Conservation (phyloP, 208 protist genomes). For the Wallacemonas collosoma region DNA sequence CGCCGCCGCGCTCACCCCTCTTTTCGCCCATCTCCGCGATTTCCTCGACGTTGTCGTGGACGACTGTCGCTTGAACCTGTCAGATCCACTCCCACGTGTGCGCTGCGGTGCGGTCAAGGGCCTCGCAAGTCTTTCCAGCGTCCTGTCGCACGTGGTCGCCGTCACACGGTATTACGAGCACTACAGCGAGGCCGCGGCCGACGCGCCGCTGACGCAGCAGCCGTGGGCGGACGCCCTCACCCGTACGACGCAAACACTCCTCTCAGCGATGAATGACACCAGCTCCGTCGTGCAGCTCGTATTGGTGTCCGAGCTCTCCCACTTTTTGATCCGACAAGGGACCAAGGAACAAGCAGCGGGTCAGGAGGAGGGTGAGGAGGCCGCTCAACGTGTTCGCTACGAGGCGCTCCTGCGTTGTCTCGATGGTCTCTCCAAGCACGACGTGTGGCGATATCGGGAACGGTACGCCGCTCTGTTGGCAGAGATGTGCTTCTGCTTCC, state of each 20-base stretch:
- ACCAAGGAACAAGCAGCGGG: neutral
- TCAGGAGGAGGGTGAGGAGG: conserved; percentile 6
- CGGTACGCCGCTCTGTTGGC: conserved; percentile 63
- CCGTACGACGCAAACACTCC: conserved; percentile 46
- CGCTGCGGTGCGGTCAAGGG: conserved; percentile 52
- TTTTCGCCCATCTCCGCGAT: conserved; percentile 24
- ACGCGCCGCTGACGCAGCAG: neutral
- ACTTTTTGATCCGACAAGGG: conserved; percentile 34
- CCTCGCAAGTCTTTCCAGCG: conserved; percentile 50
- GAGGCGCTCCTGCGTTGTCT: conserved; percentile 54
- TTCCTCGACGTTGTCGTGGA: conserved; percentile 41
- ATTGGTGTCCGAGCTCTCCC: conserved; percentile 65
- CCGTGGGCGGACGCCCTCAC: conserved; percentile 34
- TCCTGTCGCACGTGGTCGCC: conserved; percentile 50
- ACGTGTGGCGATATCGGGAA: conserved; percentile 78
- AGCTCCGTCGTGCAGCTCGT: conserved; percentile 66
- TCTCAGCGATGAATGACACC: conserved; percentile 54
- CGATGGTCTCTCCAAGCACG: conserved; percentile 49
- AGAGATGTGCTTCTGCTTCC: conserved; percentile 60
- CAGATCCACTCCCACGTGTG: conserved; percentile 52
- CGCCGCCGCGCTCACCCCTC: neutral
- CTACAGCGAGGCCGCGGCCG: conserved; percentile 5
- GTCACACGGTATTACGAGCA: neutral
- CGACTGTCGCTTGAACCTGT: conserved; percentile 33
- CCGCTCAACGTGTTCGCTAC: conserved; percentile 38